Base-by-base conservation (phyloP, 78 protist species). In the Pelomyxa schiedti region DNA sequence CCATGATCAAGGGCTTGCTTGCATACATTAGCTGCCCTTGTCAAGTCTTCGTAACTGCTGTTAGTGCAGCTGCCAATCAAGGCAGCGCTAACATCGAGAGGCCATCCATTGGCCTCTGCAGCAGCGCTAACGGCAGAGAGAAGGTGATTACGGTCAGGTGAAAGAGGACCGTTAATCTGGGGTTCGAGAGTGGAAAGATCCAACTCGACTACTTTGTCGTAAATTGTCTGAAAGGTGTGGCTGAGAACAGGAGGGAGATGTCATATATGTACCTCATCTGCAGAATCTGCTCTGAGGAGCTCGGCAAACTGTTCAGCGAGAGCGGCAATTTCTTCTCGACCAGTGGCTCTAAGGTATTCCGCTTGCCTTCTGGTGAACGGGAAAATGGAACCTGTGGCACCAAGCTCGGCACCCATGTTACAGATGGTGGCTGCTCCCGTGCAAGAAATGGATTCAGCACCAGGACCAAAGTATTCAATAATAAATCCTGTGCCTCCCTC, bases 381-480 rank as follows among this genome's bases (percentile, higher is more conserved):
- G 96, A 94, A 94, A 24, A 94, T 42, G 6, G 97, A 94, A n/a
- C 95, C 88, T 69, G 97, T 94, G 29, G 97, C 97, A 2, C 97
- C 97, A 38, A 94, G 90, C 74, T 94, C 97, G 39, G 97, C 97
- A 58, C 97, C 97, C 97, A 94, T 94, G 86, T 94, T 94, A 84
- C 95, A 89, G 85, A 94, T 92, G 79, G 95, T 94, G 69, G 90
- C 97, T 93, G 86, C 86, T 41, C 95, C 97, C 8, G 97, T 92
- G 86, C 89, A 77, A 8, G 93, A 84, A 29, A 92, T 36, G 1
- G 91, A 40, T 47, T 90, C 91, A 26, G 90, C 94, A 70, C 97
- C 96, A 39, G n/a, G 39, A 69, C 97, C 97, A 24, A 76, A 89
- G 89, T 92, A 94, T 77, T 92, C 96, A 40, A 92, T 84, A 26